Base-by-base conservation (phyloP, 2,329 filamentous ascomycete genomes). In the Colletotrichum coccodes region DNA sequence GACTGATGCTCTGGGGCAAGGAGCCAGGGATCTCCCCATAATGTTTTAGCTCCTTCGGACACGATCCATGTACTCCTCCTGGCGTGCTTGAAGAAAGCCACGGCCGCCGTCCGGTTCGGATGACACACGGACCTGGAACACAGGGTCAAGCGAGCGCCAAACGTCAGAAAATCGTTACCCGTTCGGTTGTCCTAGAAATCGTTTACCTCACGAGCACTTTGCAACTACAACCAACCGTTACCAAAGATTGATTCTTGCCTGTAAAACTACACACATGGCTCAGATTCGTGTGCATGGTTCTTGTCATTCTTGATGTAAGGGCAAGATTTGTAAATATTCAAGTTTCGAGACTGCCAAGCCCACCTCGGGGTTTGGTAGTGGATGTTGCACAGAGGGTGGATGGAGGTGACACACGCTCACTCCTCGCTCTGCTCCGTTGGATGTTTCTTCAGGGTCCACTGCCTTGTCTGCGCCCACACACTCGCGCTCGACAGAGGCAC, bases 401-500 rank as follows among this genome's bases (percentile, higher is more conserved):
- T 23, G 61, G 34, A 68, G 36, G 67, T 53, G 67, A 70, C 67
- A 68, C 40, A 56, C 54, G 28, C 54, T 65, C 49, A 60, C 65
- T 49, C 47, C 47, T 64, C 38, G 12, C 38, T 46, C 30, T 63
- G 57, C 58, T 62, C 47, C 50, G 64, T 68, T 44, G 67, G 67
- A 54, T 62, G 60, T 63, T 63, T 68, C 61, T 64, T 60, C 44
- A 62, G 63, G 67, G 63, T 62, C 67, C 67, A 70, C 67, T 42
- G 42, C 28, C 38, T 42, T 56, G 56, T 54, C 50, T 65, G 21
- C 56, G 49, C 49, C 47, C 66, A 66, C 54, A 68, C 38, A 53
- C 49, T 65, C 40, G 26, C n/a, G 12, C 47, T 54, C 26, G 30
- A n/a, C n/a, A 42, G 47, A 26, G 49, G 30, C 47, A 60, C 61